A percentile compares a stretch with the other conserved stretches of the same genome.
Conservation (phyloP, 306 rosid species). For the Dryas octopetala region DNA sequence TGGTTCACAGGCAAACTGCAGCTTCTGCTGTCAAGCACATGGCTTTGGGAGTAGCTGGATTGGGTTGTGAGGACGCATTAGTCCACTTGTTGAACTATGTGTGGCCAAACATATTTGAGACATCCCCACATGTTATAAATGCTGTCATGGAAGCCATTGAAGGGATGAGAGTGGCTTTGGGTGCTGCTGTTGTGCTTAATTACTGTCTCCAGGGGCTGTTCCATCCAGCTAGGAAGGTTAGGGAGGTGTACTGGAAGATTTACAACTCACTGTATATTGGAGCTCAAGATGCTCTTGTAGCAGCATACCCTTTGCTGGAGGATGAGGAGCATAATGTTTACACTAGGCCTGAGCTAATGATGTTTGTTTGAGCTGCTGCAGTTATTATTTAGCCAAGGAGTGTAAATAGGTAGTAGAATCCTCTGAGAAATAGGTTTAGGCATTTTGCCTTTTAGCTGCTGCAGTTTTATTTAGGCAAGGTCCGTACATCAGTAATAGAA, state of each 20-base stretch:
- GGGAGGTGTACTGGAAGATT: conserved; percentile 84
- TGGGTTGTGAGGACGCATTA: conserved; percentile 93
- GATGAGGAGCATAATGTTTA: conserved; percentile 62
- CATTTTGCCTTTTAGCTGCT: not conserved
- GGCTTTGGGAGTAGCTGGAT: conserved; percentile 97
- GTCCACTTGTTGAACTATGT: conserved; percentile 82
- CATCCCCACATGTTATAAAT: conserved; percentile 91
- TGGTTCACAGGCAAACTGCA: conserved; percentile 96
- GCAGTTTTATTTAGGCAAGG: not conserved
- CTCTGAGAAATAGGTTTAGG: not conserved
- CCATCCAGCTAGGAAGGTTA: conserved; percentile 76
- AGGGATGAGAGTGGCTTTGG: conserved; percentile 97
- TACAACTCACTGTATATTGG: conserved; percentile 71
- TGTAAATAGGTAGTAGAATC: no score
- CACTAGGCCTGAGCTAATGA: conserved; percentile 58
- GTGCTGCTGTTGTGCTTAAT: conserved; percentile 80
- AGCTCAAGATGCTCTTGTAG: conserved; percentile 75
- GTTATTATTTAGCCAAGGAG: not conserved
- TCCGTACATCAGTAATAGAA: not conserved
- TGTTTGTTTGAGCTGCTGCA: conserved; percentile 42
- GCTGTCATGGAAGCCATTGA: conserved; percentile 98
- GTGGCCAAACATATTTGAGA: conserved; percentile 96
- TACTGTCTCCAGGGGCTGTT: conserved; percentile 77
- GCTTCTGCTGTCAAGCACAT: conserved; percentile 98
- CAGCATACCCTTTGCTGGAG: conserved; percentile 63